A percentile compares a stretch with the other conserved stretches of the same genome.
phyloP scores from a whole-genome alignment of 2,329 filamentous ascomycete species.

The Scedosporium apiospermum region DNA sequence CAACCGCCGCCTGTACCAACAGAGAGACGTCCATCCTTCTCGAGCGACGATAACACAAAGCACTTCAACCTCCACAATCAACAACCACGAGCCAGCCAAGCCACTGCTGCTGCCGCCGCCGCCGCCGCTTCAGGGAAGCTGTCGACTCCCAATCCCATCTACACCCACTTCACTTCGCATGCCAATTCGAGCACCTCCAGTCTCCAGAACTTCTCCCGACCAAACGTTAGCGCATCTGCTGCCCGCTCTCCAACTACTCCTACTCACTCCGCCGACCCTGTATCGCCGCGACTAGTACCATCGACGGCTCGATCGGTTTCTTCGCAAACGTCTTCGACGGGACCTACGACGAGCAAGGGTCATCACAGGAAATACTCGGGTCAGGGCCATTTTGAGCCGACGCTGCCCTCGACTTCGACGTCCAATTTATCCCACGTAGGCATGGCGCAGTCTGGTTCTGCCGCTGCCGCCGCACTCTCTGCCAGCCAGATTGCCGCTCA shows the following conservation, averaged over 20 bases:
- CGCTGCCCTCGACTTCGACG: conserved; percentile 47
- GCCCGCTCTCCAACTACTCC: not conserved
- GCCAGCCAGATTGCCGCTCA: conserved; percentile 77
- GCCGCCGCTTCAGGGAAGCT: conserved; percentile 16
- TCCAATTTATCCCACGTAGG: conserved; percentile 44
- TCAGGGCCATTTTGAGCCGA: conserved; percentile 69
- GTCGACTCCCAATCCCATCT: conserved; percentile 28
- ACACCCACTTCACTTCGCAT: conserved; percentile 37
- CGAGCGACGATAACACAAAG: not conserved
- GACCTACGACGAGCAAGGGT: conserved; percentile 16
- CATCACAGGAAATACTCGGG: conserved; percentile 60
- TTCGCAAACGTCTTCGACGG: conserved; percentile 17
- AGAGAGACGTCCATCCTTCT: not conserved
- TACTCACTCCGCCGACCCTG: conserved; percentile 16
- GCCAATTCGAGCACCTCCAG: conserved; percentile 37
- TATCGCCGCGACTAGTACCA: conserved; percentile 19
- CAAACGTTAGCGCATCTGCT: conserved; percentile 22
- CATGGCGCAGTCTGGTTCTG: conserved; percentile 27
- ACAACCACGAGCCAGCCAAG: conserved; percentile 20
- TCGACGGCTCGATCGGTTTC: conserved; percentile 17
- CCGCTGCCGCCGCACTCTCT: conserved; percentile 29
- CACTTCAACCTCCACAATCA: conserved; percentile 7
- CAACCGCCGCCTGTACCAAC: conserved; percentile 2
- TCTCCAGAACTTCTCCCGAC: conserved; percentile 51
- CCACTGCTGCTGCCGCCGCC: conserved; percentile 5